phyloP scores from a whole-genome alignment of 345 rosid genomes.

The Orychophragmus violaceus region DNA sequence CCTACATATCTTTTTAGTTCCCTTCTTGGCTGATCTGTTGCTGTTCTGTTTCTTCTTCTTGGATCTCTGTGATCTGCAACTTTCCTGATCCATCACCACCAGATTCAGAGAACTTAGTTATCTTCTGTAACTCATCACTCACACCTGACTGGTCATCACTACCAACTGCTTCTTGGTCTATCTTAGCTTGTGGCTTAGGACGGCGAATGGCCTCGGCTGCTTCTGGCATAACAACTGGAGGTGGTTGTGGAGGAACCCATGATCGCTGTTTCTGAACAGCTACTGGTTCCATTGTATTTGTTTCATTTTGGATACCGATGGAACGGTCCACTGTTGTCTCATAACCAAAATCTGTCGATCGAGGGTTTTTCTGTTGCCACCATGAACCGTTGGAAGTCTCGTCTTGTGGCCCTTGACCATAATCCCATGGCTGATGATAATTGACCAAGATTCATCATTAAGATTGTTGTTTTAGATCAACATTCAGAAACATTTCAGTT shows the following conservation, averaged over 20 bases:
- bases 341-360: slow-evolving; percentile 55
- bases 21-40: slow-evolving; percentile 27
- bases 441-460: background rate
- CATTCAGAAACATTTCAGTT: background rate
- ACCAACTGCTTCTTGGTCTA: slow-evolving; percentile 39
- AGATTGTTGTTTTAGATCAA: background rate
- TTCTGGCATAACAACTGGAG: slow-evolving; percentile 84
- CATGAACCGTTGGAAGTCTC: slow-evolving; percentile 41
- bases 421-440: slow-evolving; percentile 76
- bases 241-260: slow-evolving; percentile 97
- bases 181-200: slow-evolving; percentile 53
- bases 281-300: slow-evolving; percentile 37
- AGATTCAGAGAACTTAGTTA: slow-evolving; percentile 68
- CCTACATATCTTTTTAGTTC: slow-evolving; percentile 34
- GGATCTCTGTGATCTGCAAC: slow-evolving; percentile 45
- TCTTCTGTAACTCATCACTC: slow-evolving; percentile 60
- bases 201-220: slow-evolving; percentile 94
- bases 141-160: slow-evolving; percentile 38
- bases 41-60: slow-evolving; percentile 48
- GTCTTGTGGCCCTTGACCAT: slow-evolving; percentile 41
- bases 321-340: slow-evolving; percentile 37
- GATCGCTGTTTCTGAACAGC: slow-evolving; percentile 38
- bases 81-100: slow-evolving; percentile 42
- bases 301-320: slow-evolving; percentile 31
- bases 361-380: slow-evolving; percentile 75